Evolutionary conservation across 2,329 filamentous ascomycete species (phyloP).

Genomic region (Penicillium sp.): DNA sequence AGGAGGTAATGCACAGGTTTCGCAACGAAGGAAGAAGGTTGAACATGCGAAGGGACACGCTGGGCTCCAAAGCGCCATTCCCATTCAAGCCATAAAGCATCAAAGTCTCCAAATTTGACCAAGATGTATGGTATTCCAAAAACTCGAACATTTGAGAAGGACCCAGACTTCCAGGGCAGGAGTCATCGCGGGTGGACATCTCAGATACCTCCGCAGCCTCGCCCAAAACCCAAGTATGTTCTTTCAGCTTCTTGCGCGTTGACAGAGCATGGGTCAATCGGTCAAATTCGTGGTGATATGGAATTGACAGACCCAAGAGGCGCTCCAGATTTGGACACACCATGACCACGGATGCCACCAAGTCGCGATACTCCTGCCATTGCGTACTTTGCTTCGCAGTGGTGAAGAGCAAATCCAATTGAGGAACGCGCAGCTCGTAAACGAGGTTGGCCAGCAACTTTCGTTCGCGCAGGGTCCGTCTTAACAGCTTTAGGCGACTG

Average conservation of each 20-base stretch:
- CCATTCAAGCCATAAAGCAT: conserved; percentile 51
- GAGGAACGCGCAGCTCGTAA: conserved; percentile 54
- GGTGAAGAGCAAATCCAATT: conserved; percentile 45
- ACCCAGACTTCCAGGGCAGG: conserved; percentile 48
- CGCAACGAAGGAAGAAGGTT: conserved; percentile 54
- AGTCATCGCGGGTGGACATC: conserved; percentile 38
- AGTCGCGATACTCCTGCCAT: conserved; percentile 52
- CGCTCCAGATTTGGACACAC: conserved; percentile 59
- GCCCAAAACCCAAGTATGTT: conserved; percentile 59
- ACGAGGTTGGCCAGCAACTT: conserved; percentile 54
- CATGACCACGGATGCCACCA: conserved; percentile 59
- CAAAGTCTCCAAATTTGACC: conserved; percentile 55
- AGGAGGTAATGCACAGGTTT: conserved; percentile 57
- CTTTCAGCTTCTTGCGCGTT: conserved; percentile 54
- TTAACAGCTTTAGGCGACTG: conserved; percentile 55
- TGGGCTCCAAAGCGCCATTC: conserved; percentile 52
- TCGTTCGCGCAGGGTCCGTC: conserved; percentile 56
- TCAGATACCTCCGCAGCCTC: conserved; percentile 44
- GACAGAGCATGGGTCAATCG: conserved; percentile 58
- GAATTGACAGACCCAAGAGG: conserved; percentile 55
- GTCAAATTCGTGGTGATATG: conserved; percentile 56
- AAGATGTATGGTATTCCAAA: conserved; percentile 54
- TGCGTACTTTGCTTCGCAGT: conserved; percentile 43
- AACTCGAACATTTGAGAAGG: conserved; percentile 54
- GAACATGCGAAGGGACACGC: conserved; percentile 56